Evolutionary conservation across 768 basidiomycete species (phyloP).

Genomic region (Kwoniella shandongensis): DNA sequence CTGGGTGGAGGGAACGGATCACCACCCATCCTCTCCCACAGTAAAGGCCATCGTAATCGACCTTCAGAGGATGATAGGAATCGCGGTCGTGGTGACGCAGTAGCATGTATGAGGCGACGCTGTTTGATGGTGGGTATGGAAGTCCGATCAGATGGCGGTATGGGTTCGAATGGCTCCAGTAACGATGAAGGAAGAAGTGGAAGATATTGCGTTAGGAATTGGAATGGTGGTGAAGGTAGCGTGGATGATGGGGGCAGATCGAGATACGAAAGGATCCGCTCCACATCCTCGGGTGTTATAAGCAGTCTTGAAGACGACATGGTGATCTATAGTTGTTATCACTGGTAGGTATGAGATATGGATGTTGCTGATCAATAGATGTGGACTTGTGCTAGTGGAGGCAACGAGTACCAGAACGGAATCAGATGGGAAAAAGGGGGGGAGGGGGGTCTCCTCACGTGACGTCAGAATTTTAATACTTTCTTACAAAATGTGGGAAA

Average conservation of each 20-base stretch:
- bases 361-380: conserved; percentile 1
- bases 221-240: conserved; percentile 37
- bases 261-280: conserved; percentile 36
- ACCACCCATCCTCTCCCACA: conserved; percentile 51
- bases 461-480: conserved; percentile 25
- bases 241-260: conserved; percentile 25
- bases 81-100: conserved; percentile 13
- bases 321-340: no score
- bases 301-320: conserved; percentile 6
- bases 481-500: background rate
- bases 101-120: conserved; percentile 40
- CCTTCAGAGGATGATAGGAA: conserved; percentile 16
- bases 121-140: conserved; percentile 42
- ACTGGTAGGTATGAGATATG: no score
- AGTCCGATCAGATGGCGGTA: conserved; percentile 38
- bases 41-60: conserved; percentile 43
- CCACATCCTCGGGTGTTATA: conserved; percentile 25
- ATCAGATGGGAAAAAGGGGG: conserved; percentile 3
- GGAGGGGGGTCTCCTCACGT: conserved; percentile 20
- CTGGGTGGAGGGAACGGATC: conserved; percentile 15
- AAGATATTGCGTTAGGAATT: conserved; percentile 38
- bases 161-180: conserved; percentile 27
- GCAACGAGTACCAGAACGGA: background rate
- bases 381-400: conserved; percentile 13
- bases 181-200: conserved; percentile 33